A percentile compares a stretch with the other conserved stretches of the same genome.
phyloP scores from a whole-genome alignment of 805 yeast species.

The Yarrowia deformans region DNA sequence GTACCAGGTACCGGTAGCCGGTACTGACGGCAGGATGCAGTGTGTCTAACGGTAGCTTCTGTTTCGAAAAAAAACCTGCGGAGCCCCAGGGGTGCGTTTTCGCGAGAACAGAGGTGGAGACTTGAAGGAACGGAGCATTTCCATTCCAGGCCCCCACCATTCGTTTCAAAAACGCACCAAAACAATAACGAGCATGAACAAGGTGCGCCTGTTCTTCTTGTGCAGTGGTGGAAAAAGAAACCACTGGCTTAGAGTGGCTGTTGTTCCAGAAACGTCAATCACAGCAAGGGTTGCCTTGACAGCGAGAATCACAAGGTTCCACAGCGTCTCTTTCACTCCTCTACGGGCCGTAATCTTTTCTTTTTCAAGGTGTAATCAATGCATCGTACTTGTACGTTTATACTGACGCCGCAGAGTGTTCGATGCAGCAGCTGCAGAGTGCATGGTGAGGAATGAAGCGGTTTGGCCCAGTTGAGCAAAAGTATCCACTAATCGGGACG shows the following conservation, averaged over 20 bases:
- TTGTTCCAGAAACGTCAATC: neutral
- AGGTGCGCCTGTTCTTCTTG: neutral
- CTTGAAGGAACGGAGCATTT: neutral
- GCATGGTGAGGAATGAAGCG: conserved; percentile 14
- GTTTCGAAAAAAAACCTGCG: conserved; percentile 11
- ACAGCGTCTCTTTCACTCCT: neutral
- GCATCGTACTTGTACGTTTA: too few relatives aligned
- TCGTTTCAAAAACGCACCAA: neutral
- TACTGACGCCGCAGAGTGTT: neutral
- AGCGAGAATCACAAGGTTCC: neutral
- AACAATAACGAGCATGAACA: neutral
- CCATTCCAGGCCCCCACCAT: conserved; percentile 4
- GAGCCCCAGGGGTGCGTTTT: conserved; percentile 11
- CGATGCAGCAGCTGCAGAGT: conserved; percentile 13
- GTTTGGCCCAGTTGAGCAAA: neutral
- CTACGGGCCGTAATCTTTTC: conserved; percentile 1
- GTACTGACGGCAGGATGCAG: neutral
- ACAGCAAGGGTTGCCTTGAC: neutral
- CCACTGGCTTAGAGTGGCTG: neutral
- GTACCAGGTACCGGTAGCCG: neutral
- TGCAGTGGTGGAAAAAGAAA: neutral
- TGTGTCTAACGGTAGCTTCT: neutral
- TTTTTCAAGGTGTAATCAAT: neutral
- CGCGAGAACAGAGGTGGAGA: neutral
- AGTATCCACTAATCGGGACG: neutral